Base-by-base conservation (phyloP, 2,329 filamentous ascomycete species). In the Stagonosporopsis tanaceti region DNA sequence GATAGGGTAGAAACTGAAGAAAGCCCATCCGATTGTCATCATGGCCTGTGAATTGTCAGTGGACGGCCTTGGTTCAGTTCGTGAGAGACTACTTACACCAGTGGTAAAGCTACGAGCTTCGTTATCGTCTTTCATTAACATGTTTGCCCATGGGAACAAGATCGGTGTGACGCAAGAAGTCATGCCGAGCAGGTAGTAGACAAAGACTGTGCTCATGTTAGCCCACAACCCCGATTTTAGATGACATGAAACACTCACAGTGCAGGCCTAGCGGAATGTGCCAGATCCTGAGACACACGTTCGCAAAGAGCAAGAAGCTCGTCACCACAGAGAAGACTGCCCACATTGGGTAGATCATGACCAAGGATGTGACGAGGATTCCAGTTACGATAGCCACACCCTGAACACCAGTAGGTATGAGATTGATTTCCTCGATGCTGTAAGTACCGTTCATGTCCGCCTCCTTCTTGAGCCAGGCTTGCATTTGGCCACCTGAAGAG, bases 321-420 rank as follows among this genome's bases (percentile, higher is more conserved):
- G 74, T 74, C 2, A 76, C 73, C 4, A 76, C 61, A 0, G 76
- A 77, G 52, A 80, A 82, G 1, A 82, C 77, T 2, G 72, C 64
- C 80, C 80, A 82, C 7, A 77, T 69, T 0, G 80, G 80, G 48
- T 82, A 82, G 1, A 82, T 81, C 20, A 79, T 76, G 3, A 80
- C 80, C 14, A 83, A 60, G 0, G 80, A 81, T 0, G 80, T 79
- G 1, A 80, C 79, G 0, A 82, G 65, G 74, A 81, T 80, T 0
- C 79, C 81, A 0, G 76, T 69, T 11, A 82, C 67, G n/a, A 81
- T 80, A 1, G 73, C 76, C 53, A 83, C 76, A 4, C 75, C 79
- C 50, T 80, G 77, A 1, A 74, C 76, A n/a, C 76, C 78, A 0
- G 81, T 83, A 0, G 81, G 81, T 2, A 83, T 74, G 44, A 79